Base-by-base conservation (phyloP, 1,284 basidiomycete genomes). In the Fomitopsis betulina region DNA sequence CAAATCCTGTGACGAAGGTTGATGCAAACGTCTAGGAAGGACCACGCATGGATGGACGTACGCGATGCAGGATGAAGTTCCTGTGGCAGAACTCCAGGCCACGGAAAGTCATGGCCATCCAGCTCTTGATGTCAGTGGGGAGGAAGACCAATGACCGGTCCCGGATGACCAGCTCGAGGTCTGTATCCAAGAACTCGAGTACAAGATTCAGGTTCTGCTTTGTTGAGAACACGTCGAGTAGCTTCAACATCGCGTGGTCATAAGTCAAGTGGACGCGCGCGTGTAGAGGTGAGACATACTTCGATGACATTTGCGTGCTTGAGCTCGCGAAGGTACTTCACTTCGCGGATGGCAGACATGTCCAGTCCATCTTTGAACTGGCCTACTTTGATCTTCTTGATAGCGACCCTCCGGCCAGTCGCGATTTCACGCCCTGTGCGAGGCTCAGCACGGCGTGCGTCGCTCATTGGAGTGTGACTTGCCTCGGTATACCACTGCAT, bases 281-380 rank as follows among this genome's bases (percentile, higher is more conserved):
- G 25, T 38, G 43, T 33, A 54, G 21, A 19, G 19, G 32, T 42
- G 10, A n/a, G 9, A 65, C 78, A 53, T 62, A 93, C 96, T 73
- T 92, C 92, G 64, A 99, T 98, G 64, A 99, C 86, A 70, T 99
- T 99, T 55, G 91, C 91, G 75, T 99, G 97, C 60, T 87, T 87
- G 52, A 99, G 75, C 73, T 99, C 97, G 57, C 93, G 87, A 59
- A 99, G 78, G 71, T 96, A 98, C 73, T 98, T 98, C 69, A 99
- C 96, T 76, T 99, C 97, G 40, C 97, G 89, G 61, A 99, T 89
- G 51, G 97, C 97, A 61, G 95, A 97, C 91, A 99, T 97, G 75
- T 99, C 97, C 55, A 99, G 82, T 9, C 97, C 97, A 75, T 99
- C 96, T 72, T 96, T 97, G 81, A 97, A 94, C 69, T 94, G 89